Evolutionary conservation across 257 asterid species (phyloP), one percentile per base, ranked within the genome.

Genomic region (Sherardia arvensis): DNA sequence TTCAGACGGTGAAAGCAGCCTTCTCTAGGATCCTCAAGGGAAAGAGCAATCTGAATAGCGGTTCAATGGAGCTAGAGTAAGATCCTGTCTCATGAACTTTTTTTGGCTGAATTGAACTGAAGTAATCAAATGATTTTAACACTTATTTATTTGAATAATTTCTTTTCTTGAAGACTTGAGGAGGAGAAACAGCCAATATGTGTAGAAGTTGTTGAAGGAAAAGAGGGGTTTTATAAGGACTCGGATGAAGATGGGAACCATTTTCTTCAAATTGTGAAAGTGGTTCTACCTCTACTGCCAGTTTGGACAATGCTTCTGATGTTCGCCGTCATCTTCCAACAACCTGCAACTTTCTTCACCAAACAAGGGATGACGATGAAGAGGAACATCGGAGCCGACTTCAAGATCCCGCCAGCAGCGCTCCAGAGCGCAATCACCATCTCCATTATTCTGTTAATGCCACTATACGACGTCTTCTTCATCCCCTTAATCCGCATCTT

Each of bases 401-500:
- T 93, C 85, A 82, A 78, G 69, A 85, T 93, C 72, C 99, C 99
- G 3, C 97, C 99, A 9, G 97, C 99, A 21, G 96, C 99, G 0
- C 83, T 93, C 1, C 99, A 93, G 54, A 85, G 96, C n/a, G 90
- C 99, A 18, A 93, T 93, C 26, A 85, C 96, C 0, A 64, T 90
- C 55, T 86, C 97, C 2, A 84, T 93, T 49, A 75, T 93, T 63
- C 67, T 83, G 28, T 70, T 90, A 14, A 90, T 90, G 99, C 99
- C 99, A 0, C 68, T 84, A 40, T 93, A 93, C 69, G 90, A 90
- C 75, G 49, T 70, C 0, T 45, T 74, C 56, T 85, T 93, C 83
- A 69, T 93, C 66, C 99, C 97, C 25, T 18, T 87, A n/a, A 79
- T 65, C 0, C 86, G 86, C 0, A 8, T 73, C 7, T 38, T 90